Evolutionary conservation across 441 rosid species (phyloP).

Genomic region (Lepidium campestre): DNA sequence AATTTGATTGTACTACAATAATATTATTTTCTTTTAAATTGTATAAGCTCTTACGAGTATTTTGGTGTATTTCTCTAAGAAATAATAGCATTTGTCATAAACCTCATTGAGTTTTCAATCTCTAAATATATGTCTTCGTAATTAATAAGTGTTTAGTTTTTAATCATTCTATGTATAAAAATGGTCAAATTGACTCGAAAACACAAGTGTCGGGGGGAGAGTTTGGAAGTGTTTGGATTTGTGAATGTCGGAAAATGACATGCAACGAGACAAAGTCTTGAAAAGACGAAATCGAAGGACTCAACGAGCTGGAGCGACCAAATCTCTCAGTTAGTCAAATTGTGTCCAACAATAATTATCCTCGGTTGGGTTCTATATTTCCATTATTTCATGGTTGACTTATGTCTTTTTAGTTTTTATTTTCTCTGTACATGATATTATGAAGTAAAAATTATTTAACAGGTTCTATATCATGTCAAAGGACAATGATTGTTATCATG

Average conservation of each 20-base stretch:
- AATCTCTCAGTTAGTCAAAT: too few relatives aligned
- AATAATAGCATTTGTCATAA: too few relatives aligned
- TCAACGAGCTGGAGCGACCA: constrained; percentile 5
- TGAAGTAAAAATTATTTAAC: too few relatives aligned
- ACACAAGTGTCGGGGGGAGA: neutral
- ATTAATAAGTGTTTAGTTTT: too few relatives aligned
- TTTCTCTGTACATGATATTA: too few relatives aligned
- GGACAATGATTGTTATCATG: neutral
- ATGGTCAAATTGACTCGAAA: neutral
- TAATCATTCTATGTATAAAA: too few relatives aligned
- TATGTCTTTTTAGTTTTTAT: too few relatives aligned
- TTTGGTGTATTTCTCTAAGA: too few relatives aligned
- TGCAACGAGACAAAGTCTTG: constrained; percentile 9
- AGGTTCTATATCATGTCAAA: too few relatives aligned
- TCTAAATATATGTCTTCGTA: too few relatives aligned
- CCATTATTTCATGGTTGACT: too few relatives aligned
- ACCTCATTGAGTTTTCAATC: neutral
- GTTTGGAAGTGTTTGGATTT: constrained; percentile 21
- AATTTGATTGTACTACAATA: neutral
- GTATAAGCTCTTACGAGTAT: too few relatives aligned
- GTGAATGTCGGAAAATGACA: constrained; percentile 20
- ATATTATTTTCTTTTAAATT: neutral
- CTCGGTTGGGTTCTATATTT: neutral
- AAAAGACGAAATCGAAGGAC: constrained; percentile 20
- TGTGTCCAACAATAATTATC: neutral